phyloP scores from a whole-genome alignment of 106 monocot species.

The Amphibolis antarctica region DNA sequence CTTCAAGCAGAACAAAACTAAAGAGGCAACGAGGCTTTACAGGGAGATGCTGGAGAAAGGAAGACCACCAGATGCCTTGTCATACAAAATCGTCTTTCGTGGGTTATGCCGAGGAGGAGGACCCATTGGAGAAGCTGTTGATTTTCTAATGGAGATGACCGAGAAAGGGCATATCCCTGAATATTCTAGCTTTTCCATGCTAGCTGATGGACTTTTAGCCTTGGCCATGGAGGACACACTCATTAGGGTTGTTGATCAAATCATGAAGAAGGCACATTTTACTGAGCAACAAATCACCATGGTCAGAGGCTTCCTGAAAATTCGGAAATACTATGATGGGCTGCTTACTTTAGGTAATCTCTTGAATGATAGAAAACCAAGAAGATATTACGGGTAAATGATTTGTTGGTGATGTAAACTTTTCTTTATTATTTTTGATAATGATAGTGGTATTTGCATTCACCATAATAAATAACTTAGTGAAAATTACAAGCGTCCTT shows the following conservation, averaged over 20 bases:
- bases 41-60: slow-evolving; percentile 77
- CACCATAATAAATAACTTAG: too few species aligned
- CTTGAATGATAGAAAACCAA: slow-evolving; percentile 22
- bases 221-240: slow-evolving; percentile 80
- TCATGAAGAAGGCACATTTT: slow-evolving; percentile 57
- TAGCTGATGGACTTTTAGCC: slow-evolving; percentile 68
- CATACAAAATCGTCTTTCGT: slow-evolving; percentile 77
- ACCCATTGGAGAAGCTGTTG: slow-evolving; percentile 73
- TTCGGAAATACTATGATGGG: slow-evolving; percentile 65
- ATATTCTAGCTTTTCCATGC: slow-evolving; percentile 51
- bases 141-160: slow-evolving; percentile 69
- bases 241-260: slow-evolving; percentile 29
- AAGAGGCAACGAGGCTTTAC: slow-evolving; percentile 66
- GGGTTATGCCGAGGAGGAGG: slow-evolving; percentile 73
- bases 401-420: too few species aligned
- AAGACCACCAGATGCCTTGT: slow-evolving; percentile 57
- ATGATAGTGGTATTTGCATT: too few species aligned
- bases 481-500: too few species aligned
- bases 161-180: slow-evolving; percentile 71
- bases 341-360: slow-evolving; percentile 33
- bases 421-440: too few species aligned
- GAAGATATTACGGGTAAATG: slow-evolving; percentile 3
- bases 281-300: slow-evolving; percentile 31
- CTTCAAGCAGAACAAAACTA: slow-evolving; percentile 63
- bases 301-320: slow-evolving; percentile 73